Evolutionary conservation across 176 grass and related monocot species (phyloP), one percentile per base, ranked within the genome.

Genomic region (Juncus inflexus): DNA sequence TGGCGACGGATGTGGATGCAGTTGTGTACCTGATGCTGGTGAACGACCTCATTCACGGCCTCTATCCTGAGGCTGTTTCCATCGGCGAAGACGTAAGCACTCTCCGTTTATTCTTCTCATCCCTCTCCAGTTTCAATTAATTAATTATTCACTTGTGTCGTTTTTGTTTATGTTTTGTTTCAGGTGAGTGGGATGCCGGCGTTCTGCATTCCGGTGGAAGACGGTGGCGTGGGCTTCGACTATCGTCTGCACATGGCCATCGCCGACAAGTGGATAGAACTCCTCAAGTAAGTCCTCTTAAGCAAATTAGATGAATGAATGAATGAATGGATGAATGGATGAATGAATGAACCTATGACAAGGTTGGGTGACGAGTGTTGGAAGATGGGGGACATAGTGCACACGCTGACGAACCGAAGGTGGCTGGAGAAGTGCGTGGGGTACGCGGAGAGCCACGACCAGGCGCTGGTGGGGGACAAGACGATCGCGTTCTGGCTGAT

Each of bases 401-500:
- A 92, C 68, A 99, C 85, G 11, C 54, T 99, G 68, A 99, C 85
- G 63, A 99, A 99, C 78, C 84, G 94, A 74, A 86, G 94, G 54
- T 99, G 94, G 94, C 60, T 52, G 65, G 94, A 99, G 69, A 99
- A 92, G 75, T 99, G 94, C 60, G 83, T 99, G 57, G 67, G 83
- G 72, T 99, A 99, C 75, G 89, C 89, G 73, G 94, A 99, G 79
- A 99, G 94, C 52, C 94, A 99, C 63, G 94, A 99, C 65, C 94
- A 99, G 87, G 94, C 94, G 40, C 65, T 99, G 64, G 94, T 99
- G 66, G 94, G 94, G 72, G 94, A 99, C 73, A 99, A 99, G 81
- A 99, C 94, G 35, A 86, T 92, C 60, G 94, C 94, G 64, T 99
- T 99, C 64, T 99, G 94, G 94, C 80, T 99, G 64, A 99, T 71